A percentile compares a stretch with the other conserved stretches of the same genome.
phyloP scores from a whole-genome alignment of 208 protist genomes.

The Naegleria lovaniensis region DNA sequence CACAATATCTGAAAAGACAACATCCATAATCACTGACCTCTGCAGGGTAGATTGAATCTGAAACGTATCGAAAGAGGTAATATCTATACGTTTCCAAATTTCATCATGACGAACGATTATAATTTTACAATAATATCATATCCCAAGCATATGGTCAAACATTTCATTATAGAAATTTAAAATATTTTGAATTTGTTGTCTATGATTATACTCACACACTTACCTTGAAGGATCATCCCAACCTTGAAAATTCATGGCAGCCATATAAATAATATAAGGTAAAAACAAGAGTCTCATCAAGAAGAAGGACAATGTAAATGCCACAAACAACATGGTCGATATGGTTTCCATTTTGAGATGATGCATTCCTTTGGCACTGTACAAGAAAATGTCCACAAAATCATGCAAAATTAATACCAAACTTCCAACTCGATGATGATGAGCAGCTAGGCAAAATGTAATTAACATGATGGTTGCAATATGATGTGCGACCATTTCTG shows the following conservation, averaged over 20 bases:
- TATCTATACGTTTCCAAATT: too few relatives aligned
- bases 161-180: too few relatives aligned
- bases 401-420: conserved; percentile 10
- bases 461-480: conserved; percentile 9
- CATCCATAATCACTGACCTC: not conserved
- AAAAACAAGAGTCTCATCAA: not conserved
- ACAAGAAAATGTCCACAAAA: conserved; percentile 12
- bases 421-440: not conserved
- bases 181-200: too few relatives aligned
- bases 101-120: too few relatives aligned
- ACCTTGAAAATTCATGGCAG: not conserved
- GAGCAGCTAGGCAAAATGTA: not conserved
- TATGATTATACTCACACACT: too few relatives aligned
- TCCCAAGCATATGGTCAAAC: too few relatives aligned
- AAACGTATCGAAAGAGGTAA: not conserved
- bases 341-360: not conserved
- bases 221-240: not conserved
- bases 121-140: not conserved
- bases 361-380: not conserved
- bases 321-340: not conserved
- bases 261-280: not conserved
- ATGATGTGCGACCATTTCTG: conserved; percentile 11
- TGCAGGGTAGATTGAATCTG: not conserved
- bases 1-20: not conserved
- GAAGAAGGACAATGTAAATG: not conserved